Conservation (phyloP, 768 basidiomycete species). For the Calocybe cyanea region DNA sequence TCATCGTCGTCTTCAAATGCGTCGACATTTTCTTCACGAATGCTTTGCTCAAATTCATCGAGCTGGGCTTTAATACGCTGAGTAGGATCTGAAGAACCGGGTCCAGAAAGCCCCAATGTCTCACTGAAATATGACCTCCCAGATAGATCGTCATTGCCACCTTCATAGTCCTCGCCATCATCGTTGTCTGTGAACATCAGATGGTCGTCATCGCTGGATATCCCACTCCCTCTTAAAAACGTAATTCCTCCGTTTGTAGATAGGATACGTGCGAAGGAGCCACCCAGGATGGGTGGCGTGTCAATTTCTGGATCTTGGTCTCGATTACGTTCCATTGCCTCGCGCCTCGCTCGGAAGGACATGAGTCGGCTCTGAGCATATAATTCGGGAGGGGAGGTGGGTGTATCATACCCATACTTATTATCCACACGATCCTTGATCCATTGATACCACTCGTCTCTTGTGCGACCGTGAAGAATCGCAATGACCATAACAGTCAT, state of each 20-base stretch:
- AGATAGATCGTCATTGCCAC: slow-evolving; percentile 18
- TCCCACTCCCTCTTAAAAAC: slow-evolving; percentile 52
- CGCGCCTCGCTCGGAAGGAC: slow-evolving; percentile 59
- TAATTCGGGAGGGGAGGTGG: slow-evolving; percentile 69
- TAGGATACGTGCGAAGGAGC: slow-evolving; percentile 48
- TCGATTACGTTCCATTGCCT: slow-evolving; percentile 41
- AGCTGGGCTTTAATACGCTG: slow-evolving; percentile 57
- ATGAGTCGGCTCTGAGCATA: slow-evolving; percentile 63
- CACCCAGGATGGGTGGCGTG: slow-evolving; percentile 26
- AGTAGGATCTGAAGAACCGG: slow-evolving; percentile 49
- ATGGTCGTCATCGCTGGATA: slow-evolving; percentile 44
- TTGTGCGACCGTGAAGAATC: slow-evolving; percentile 79
- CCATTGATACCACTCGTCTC: slow-evolving; percentile 92
- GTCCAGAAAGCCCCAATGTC: slow-evolving; percentile 42
- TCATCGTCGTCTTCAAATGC: slow-evolving; percentile 33
- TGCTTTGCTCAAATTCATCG: slow-evolving; percentile 58
- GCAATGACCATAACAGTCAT: slow-evolving; percentile 96
- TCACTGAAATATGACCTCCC: slow-evolving; percentile 40
- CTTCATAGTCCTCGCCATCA: slow-evolving; percentile 60
- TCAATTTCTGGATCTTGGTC: slow-evolving; percentile 30
- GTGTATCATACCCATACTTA: slow-evolving; percentile 75
- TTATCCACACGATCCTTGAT: slow-evolving; percentile 76
- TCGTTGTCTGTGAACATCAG: slow-evolving; percentile 62
- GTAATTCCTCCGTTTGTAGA: slow-evolving; percentile 57
- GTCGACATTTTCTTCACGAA: slow-evolving; percentile 22